phyloP scores from a whole-genome alignment of 1,284 basidiomycete genomes.

The Butyriboletus pseudospeciosus region DNA sequence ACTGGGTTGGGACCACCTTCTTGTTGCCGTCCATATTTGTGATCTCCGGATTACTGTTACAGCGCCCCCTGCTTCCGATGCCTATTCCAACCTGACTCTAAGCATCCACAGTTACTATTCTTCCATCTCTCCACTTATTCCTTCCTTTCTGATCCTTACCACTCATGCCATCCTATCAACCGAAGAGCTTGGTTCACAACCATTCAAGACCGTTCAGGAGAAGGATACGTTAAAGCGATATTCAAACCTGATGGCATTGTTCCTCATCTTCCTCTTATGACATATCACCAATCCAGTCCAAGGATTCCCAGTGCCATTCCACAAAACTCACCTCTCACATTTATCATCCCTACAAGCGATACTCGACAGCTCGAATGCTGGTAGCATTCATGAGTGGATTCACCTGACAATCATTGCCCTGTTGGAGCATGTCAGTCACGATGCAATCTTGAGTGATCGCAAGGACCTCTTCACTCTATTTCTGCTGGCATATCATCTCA shows the following conservation, averaged over 20 bases:
- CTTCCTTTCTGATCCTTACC: not conserved
- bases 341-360: not conserved
- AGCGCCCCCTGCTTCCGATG: not conserved
- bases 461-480: constrained; percentile 1
- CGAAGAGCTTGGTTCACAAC: not conserved
- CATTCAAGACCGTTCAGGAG: not conserved
- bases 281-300: not conserved
- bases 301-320: not conserved
- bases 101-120: not conserved
- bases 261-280: constrained; percentile 2
- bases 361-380: not conserved
- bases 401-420: not conserved
- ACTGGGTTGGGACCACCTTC: not conserved
- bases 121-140: not conserved
- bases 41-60: not conserved
- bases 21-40: not conserved
- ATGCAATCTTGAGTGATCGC: not conserved
- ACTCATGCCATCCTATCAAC: not conserved
- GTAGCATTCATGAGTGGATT: not conserved
- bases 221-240: not conserved
- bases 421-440: not conserved
- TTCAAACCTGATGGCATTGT: not conserved
- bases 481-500: not conserved
- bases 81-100: not conserved
- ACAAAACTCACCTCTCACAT: not conserved